Percentiles rank a stretch among this genome's conserved stretches.
These are phyloP conservation scores for Turnera subulata DNA, from an alignment of 345 rosid genomes.

Conservation along the genomic window DNA sequence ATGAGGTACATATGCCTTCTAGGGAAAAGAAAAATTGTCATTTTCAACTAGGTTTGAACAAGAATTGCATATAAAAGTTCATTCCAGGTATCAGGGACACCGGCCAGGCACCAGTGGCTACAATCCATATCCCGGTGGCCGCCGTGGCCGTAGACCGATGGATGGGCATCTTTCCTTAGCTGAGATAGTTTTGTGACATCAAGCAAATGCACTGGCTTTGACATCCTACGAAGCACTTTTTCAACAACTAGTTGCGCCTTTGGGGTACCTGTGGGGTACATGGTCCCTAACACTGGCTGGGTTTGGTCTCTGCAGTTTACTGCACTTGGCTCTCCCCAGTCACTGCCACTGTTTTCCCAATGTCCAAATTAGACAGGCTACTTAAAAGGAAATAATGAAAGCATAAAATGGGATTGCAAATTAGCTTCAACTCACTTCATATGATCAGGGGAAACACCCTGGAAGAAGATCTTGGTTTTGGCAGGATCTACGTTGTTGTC, in stretches of 20 bases:
- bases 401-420: no score
- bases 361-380: no score
- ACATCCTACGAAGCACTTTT: constrained; percentile 26
- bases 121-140: constrained; percentile 37
- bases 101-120: constrained; percentile 63
- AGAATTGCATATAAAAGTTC: constrained; percentile 27
- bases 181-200: constrained; percentile 35
- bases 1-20: no score
- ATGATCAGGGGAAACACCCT: constrained; percentile 54
- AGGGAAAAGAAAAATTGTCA: no score
- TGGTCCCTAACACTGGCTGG: constrained; percentile 28
- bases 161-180: constrained; percentile 54
- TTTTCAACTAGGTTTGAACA: not conserved
- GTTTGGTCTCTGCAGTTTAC: constrained; percentile 42
- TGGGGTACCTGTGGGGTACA: constrained; percentile 39
- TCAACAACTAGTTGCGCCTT: constrained; percentile 39
- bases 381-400: no score
- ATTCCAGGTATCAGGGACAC: constrained; percentile 64
- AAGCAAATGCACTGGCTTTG: constrained; percentile 37
- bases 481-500: constrained; percentile 38
- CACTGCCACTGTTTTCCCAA: constrained; percentile 33
- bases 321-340: constrained; percentile 47
- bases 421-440: constrained; percentile 20
- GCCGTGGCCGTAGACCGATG: constrained; percentile 46
- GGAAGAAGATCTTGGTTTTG: constrained; percentile 56